Evolutionary conservation across 768 basidiomycete species (phyloP), one percentile per base, ranked within the genome.

Genomic region (Rhizopogon roseolus): DNA sequence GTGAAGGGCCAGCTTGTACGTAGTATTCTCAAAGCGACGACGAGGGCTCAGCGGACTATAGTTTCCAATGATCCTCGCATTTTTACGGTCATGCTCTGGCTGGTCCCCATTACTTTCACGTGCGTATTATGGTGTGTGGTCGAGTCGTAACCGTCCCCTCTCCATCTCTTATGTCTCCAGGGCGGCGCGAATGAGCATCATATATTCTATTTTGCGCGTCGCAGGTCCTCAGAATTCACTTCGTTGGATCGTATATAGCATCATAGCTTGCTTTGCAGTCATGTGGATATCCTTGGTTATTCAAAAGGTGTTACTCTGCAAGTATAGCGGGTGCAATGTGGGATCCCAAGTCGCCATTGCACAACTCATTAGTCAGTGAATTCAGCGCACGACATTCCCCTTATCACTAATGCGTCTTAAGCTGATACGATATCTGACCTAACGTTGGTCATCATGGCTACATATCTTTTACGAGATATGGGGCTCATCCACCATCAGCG

Each of bases 111-210:
- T 11, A 34, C 57, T 7, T 16, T 64, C 49, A 68, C 60, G 13
- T 54, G 28, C 13, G 14, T 57, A 8, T 22, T 62, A 39, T 66
- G 65, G 65, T 66, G 41, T 60, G 65, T 53, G 22, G 19, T 29
- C 22, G 49, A 17, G 14, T 17, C 6, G 3, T 11, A 29, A 29
- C 28, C 27, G 27, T 25, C 28, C 32, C 6, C 4, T n/a, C 10
- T 29, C 27, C 17, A 19, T 28, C 29, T 8, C 22, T 38, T 38
- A 27, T 17, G 52, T 39, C 9, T 48, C 4, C 40, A 66, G 65
- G 65, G 62, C 62, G 13, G 49, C 65, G 13, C 54, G 65, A 4
- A 62, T 66, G 50, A 68, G 67, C 36, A 66, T 66, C 13, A 39
- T 66, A 5, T 66, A 49, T 37, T 68, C 65, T 3, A 39, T 68